Conservation (phyloP, 805 yeast species). For the Kazachstania martiniae region DNA sequence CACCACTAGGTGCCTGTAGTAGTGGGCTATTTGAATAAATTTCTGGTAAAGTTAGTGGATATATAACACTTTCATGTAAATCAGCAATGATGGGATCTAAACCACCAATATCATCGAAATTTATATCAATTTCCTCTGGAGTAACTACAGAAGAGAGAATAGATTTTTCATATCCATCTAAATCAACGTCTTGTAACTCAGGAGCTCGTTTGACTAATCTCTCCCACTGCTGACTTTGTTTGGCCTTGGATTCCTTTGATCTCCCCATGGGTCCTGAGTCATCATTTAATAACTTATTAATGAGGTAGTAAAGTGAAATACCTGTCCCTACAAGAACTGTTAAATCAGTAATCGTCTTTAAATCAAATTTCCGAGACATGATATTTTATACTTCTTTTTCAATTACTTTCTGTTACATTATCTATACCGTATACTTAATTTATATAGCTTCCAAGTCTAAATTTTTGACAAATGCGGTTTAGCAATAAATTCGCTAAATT, state of each 20-base stretch:
- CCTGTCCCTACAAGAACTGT: constrained; percentile 52
- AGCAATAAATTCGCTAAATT: no score
- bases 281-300: constrained; percentile 34
- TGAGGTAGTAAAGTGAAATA: constrained; percentile 55
- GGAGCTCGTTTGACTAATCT: constrained; percentile 54
- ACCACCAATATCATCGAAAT: constrained; percentile 83
- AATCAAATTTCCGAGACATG: constrained; percentile 29
- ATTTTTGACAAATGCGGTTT: no score
- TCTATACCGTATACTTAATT: no score
- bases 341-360: constrained; percentile 35
- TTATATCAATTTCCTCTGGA: constrained; percentile 70
- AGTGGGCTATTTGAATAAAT: constrained; percentile 62
- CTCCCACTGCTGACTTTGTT: constrained; percentile 46
- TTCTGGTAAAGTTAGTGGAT: constrained; percentile 73
- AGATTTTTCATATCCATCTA: constrained; percentile 67
- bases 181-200: constrained; percentile 33
- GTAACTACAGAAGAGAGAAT: constrained; percentile 69
- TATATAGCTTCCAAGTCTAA: no score
- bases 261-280: constrained; percentile 35
- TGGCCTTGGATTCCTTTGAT: constrained; percentile 50
- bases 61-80: constrained; percentile 74
- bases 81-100: constrained; percentile 74
- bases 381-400: background rate
- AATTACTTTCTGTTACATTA: no score
- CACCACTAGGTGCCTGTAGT: constrained; percentile 90